A percentile compares a stretch with the other conserved stretches of the same genome.
These are phyloP conservation scores for Aspergillus fructus DNA, from an alignment of 2,329 filamentous ascomycete species.

Conservation along the genomic window DNA sequence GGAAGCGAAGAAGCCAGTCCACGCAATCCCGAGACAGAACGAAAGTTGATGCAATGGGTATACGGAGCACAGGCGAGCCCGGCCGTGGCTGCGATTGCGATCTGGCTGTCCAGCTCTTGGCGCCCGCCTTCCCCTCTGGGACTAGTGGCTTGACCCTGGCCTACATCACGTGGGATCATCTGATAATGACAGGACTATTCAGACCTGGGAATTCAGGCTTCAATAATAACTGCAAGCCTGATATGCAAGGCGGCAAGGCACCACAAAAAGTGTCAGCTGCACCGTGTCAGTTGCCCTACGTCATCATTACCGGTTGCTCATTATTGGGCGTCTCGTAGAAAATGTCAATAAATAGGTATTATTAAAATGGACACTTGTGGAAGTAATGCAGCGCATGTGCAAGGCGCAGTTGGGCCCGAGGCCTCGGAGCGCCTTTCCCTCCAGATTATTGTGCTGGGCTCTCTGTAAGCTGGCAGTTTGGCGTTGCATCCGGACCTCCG, in stretches of 20 bases:
- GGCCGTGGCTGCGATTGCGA: conserved; percentile 15
- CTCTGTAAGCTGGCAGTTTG: neutral
- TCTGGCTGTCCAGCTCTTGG: conserved; percentile 18
- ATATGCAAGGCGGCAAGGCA: neutral
- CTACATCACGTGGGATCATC: conserved; percentile 6
- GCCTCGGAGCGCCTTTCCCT: neutral
- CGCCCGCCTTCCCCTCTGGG: neutral
- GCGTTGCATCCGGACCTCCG: neutral
- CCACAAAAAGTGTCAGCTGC: neutral
- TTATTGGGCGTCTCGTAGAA: too few species aligned
- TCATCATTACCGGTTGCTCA: conserved; percentile 1
- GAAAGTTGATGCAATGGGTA: conserved; percentile 3
- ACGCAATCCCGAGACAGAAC: conserved; percentile 15
- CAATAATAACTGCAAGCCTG: neutral
- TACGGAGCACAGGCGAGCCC: conserved; percentile 15
- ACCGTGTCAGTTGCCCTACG: neutral
- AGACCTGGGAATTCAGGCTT: neutral
- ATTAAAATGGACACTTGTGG: too few species aligned
- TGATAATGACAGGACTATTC: neutral
- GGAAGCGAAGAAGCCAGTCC: conserved; percentile 24
- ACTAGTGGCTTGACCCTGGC: neutral
- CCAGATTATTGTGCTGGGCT: neutral
- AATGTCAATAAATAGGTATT: too few species aligned
- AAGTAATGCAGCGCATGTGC: neutral
- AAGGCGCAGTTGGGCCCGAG: neutral